These are phyloP conservation scores for Azolla pinnata DNA, from an alignment of 75 land plant species.

Conservation along the genomic window DNA sequence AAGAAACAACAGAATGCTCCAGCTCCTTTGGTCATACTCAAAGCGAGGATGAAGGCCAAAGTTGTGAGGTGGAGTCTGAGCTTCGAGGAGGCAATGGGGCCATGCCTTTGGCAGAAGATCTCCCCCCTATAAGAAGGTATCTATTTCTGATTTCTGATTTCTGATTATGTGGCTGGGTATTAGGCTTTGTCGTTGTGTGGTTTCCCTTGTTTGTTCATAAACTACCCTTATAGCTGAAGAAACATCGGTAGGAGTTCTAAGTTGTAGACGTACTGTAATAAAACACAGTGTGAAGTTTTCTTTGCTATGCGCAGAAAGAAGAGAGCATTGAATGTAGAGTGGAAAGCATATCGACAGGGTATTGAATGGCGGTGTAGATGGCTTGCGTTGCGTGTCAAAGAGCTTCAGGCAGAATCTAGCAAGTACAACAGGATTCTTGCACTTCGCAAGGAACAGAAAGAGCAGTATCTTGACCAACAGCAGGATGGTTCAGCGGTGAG, in stretches of 20 bases:
- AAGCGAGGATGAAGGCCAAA: conserved; percentile 13
- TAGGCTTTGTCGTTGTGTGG: neutral
- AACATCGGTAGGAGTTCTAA: neutral
- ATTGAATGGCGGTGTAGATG: conserved; percentile 45
- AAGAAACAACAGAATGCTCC: conserved; percentile 40
- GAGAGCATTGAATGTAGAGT: conserved; percentile 28
- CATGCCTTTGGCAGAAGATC: conserved; percentile 9
- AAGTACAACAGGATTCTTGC: conserved; percentile 22
- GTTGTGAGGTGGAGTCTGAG: conserved; percentile 26
- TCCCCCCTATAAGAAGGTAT: conserved; percentile 6
- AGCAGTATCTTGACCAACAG: conserved; percentile 6
- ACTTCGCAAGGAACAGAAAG: conserved; percentile 1
- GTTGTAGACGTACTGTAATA: neutral
- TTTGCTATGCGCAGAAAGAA: conserved; percentile 22
- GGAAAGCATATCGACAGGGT: conserved; percentile 32
- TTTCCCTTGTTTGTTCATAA: conserved; percentile 3
- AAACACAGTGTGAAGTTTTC: neutral
- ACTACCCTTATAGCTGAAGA: neutral
- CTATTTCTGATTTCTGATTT: conserved; percentile 1
- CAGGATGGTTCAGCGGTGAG: conserved; percentile 9
- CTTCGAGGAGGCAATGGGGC: conserved; percentile 32
- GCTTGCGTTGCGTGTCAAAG: conserved; percentile 32
- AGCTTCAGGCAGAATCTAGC: conserved; percentile 19
- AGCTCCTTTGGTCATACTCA: conserved; percentile 34
- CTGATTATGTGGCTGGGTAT: neutral